These are phyloP conservation scores for Jatropha curcas DNA, from an alignment of 345 rosid genomes.

Conservation along the genomic window DNA sequence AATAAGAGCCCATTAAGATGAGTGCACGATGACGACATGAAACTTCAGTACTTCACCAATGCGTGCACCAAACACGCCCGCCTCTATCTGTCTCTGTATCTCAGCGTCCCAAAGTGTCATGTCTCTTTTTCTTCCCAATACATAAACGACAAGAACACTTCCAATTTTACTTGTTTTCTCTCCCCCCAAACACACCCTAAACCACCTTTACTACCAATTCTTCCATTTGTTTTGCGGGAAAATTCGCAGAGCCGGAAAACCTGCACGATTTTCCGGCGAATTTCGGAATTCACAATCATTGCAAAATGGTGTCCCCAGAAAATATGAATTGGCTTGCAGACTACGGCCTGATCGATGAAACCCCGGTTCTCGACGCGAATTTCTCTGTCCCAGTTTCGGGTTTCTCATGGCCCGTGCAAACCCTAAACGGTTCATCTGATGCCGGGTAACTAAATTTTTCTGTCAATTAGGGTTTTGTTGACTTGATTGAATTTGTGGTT, in stretches of 20 bases:
- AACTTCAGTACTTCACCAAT: background rate
- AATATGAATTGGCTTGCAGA: constrained; percentile 66
- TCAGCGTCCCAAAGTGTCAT: background rate
- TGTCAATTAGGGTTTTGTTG: background rate
- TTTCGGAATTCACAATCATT: background rate
- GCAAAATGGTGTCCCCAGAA: constrained; percentile 48
- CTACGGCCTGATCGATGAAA: constrained; percentile 68
- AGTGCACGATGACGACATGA: background rate
- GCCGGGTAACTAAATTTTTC: constrained; percentile 44
- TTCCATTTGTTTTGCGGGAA: constrained; percentile 12
- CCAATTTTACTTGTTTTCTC: background rate
- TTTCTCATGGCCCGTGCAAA: constrained; percentile 75
- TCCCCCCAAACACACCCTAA: constrained; percentile 6
- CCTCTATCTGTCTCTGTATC: background rate
- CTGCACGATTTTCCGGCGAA: background rate
- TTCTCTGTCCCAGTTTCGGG: constrained; percentile 57
- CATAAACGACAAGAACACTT: background rate
- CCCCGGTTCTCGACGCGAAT: constrained; percentile 51
- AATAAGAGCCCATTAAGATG: background rate
- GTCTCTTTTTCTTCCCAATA: too few species aligned
- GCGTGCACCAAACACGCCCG: background rate
- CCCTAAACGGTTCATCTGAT: constrained; percentile 52
- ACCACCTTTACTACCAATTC: too few species aligned
- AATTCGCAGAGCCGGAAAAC: constrained; percentile 3
- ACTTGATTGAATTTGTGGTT: background rate